Percentiles rank a stretch among this genome's conserved stretches.
phyloP scores from a whole-genome alignment of 257 asterid species.

The Paraleonurus japonicus region DNA sequence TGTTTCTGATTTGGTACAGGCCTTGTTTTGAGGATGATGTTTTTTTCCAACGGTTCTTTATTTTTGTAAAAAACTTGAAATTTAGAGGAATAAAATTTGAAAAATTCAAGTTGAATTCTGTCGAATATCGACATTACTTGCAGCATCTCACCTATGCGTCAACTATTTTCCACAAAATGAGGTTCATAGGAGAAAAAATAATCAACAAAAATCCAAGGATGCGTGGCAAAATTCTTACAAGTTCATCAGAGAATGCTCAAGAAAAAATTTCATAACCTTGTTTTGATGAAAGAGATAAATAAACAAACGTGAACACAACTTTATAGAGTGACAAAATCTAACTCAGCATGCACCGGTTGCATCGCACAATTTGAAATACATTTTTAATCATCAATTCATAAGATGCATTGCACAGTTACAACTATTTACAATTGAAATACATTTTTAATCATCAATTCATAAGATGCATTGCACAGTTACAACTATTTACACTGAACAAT shows the following conservation, averaged over 20 bases:
- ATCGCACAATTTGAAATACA: no score
- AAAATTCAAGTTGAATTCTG: not conserved
- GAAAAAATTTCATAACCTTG: no score
- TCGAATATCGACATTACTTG: not conserved
- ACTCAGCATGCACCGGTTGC: no score
- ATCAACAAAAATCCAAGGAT: not conserved
- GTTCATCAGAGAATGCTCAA: not conserved
- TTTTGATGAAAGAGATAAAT: no score
- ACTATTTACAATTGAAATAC: no score
- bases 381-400: no score
- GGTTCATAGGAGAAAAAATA: not conserved
- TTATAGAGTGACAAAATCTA: no score
- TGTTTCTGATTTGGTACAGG: constrained; percentile 4
- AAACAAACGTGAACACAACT: no score
- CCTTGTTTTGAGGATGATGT: not conserved
- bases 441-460: no score
- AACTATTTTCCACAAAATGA: not conserved
- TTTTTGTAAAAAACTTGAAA: not conserved
- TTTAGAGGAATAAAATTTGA: constrained; percentile 10
- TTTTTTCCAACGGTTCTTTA: not conserved
- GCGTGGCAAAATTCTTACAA: not conserved
- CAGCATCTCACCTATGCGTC: not conserved
- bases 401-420: no score
- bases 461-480: no score
- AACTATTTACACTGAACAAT: no score